These are phyloP conservation scores for Cladosporium halotolerans DNA, from an alignment of 2,329 filamentous ascomycete species.

Conservation along the genomic window DNA sequence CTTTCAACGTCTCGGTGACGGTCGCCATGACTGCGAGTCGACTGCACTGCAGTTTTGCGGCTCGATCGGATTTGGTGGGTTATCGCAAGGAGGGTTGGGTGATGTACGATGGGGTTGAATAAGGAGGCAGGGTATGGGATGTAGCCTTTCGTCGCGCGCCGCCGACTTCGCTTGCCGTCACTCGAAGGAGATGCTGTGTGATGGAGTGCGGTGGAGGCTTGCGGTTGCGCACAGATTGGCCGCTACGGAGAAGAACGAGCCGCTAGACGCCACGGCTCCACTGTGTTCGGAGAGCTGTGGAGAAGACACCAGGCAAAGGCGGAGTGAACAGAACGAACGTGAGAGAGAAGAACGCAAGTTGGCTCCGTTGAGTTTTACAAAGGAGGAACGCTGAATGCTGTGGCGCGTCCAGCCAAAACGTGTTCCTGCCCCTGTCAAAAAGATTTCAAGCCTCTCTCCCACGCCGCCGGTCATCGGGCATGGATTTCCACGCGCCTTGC, in stretches of 20 bases:
- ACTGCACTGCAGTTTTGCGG: conserved; percentile 24
- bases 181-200: not conserved
- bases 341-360: not conserved
- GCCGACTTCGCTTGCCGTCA: conserved; percentile 4
- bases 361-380: too few species aligned
- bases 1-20: conserved; percentile 64
- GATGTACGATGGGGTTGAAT: not conserved
- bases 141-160: not conserved
- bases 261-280: conserved; percentile 2
- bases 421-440: too few species aligned
- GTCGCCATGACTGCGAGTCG: conserved; percentile 32
- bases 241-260: conserved; percentile 6
- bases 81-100: not conserved
- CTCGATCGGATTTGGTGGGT: too few species aligned
- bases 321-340: not conserved
- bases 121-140: not conserved
- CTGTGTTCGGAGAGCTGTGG: conserved; percentile 7
- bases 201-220: conserved; percentile 8
- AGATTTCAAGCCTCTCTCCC: too few species aligned
- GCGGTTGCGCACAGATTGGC: conserved; percentile 10
- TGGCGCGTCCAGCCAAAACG: too few species aligned
- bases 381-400: too few species aligned
- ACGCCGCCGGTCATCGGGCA: too few species aligned
- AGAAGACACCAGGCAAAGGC: conserved; percentile 4
- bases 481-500: too few species aligned